Percentiles rank a stretch among this genome's conserved stretches.
phyloP scores from a whole-genome alignment of 345 rosid genomes.

The Eucalyptus victrix region DNA sequence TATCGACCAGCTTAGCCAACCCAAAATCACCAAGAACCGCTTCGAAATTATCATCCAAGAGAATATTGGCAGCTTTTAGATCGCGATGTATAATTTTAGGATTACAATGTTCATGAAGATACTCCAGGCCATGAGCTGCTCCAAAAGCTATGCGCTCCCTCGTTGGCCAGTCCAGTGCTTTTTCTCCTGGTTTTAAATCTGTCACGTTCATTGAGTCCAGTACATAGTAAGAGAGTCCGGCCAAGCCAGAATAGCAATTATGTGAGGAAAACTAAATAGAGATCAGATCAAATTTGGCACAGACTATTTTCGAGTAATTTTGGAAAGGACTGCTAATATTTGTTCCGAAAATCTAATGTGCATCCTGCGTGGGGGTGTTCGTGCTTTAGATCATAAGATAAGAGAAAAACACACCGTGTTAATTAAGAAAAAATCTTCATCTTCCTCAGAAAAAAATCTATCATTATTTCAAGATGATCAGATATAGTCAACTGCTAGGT shows the following conservation, averaged over 20 bases:
- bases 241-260: not conserved
- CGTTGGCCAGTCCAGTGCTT: conserved; percentile 68
- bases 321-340: not conserved
- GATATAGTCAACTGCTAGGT: not conserved
- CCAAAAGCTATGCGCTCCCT: conserved; percentile 77
- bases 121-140: conserved; percentile 80
- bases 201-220: not conserved
- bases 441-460: not conserved
- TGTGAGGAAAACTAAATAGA: not conserved
- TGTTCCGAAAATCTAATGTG: not conserved
- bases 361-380: not conserved
- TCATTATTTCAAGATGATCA: not conserved
- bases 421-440: not conserved
- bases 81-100: conserved; percentile 92
- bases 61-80: conserved; percentile 84
- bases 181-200: conserved; percentile 73
- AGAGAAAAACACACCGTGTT: not conserved
- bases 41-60: conserved; percentile 67
- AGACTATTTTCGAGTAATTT: not conserved
- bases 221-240: not conserved
- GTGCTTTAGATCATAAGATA: not conserved
- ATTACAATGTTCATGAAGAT: conserved; percentile 74
- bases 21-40: conserved; percentile 90
- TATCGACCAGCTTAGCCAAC: conserved; percentile 57
- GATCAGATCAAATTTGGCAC: not conserved